Evolutionary conservation across 208 protist genomes (phyloP), one percentile per base, ranked within the genome.

Genomic region (Wallacemonas sp.): DNA sequence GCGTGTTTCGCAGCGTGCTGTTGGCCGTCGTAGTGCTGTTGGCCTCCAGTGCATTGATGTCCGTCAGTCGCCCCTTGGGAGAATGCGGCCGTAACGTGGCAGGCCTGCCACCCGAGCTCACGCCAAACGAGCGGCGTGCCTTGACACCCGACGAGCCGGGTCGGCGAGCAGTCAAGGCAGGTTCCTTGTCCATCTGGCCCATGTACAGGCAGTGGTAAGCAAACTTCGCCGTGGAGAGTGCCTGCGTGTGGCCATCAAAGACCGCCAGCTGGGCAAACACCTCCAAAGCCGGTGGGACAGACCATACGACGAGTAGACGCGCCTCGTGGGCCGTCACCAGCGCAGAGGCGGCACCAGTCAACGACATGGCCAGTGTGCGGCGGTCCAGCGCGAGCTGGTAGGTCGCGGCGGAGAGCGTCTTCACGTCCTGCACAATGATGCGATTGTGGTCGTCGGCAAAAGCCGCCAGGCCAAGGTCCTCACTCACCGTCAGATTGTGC

Each of bases 351-450:
- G 26, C 49, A 12, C 74, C 82, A 16, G 90, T 69, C 39, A 93
- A 76, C 18, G 32, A 33, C 49, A 87, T 59, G 31, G 61, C 57
- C 3, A 77, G 59, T 5, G 74, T 50, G 20, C 44, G 46, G 3
- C 67, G 64, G 33, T 63, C 64, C 20, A 61, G 7, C 18, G 57
- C 22, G 2, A 78, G 41, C 10, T 26, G 18, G 36, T 73, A 50
- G 3, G 59, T 36, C 8, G 59, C 18, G 46, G 26, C 41, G 3
- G 36, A 18, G 12, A 67, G 16, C 31, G 69, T 65, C 61, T 87
- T 86, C 55, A 83, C 75, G 41, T 89, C 83, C 57, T 79, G 81
- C 1, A 88, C 23, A 72, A 81, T 73, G 31, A 86, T 72, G 12
- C 66, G 46, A 10, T 66, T 3, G 23, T 76, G 41, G 1, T 77